These are phyloP conservation scores for Knoxia roxburghii DNA, from an alignment of 257 asterid genomes.

Conservation along the genomic window DNA sequence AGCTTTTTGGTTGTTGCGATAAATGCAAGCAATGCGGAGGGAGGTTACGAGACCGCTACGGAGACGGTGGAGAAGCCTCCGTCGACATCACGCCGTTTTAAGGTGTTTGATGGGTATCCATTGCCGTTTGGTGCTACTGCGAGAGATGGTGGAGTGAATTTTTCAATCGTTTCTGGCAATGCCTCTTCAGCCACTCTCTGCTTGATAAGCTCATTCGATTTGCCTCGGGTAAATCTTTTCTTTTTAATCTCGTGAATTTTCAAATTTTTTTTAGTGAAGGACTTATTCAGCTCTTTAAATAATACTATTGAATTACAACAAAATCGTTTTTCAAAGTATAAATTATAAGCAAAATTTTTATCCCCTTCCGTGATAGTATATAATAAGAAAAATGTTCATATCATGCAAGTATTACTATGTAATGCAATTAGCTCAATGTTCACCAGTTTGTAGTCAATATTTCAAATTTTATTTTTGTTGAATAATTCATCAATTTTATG, in stretches of 20 bases:
- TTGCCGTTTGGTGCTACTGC: conserved; percentile 89
- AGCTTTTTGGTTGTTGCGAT: conserved; percentile 11
- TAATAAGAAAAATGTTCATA: neutral
- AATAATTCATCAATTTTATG: neutral
- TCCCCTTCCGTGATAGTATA: no score
- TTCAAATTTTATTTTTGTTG: neutral
- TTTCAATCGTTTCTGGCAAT: conserved; percentile 55
- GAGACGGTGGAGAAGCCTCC: conserved; percentile 66
- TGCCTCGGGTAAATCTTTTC: conserved; percentile 40
- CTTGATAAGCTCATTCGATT: conserved; percentile 61
- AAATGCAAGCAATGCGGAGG: conserved; percentile 29
- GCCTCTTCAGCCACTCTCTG: conserved; percentile 74
- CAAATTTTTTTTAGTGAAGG: neutral
- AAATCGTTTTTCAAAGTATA: no score
- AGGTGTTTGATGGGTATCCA: conserved; percentile 66
- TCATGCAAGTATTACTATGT: neutral
- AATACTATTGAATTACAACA: neutral
- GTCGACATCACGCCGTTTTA: conserved; percentile 32
- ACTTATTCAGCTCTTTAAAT: no score
- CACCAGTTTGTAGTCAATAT: neutral
- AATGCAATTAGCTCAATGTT: neutral
- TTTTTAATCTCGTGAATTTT: neutral
- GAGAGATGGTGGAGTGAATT: conserved; percentile 83
- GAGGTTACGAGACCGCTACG: conserved; percentile 25
- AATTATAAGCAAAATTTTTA: neutral